Conservation (phyloP, 192 early-diverging fungal species). For the Backusella sp. region DNA sequence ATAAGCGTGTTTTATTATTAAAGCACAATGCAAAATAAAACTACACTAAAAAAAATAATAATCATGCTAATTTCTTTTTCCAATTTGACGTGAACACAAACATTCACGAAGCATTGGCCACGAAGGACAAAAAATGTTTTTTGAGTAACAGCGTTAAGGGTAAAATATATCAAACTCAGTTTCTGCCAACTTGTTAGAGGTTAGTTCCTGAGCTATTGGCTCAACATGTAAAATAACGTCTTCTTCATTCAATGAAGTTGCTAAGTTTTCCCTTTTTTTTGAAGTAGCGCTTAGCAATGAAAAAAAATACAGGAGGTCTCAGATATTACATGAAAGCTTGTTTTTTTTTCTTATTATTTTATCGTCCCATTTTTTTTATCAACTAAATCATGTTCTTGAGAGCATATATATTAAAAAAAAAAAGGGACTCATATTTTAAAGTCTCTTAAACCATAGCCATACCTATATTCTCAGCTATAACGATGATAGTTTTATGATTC, state of each 20-base stretch:
- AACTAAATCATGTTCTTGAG: no score
- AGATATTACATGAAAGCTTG: background rate
- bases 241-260: background rate
- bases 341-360: background rate
- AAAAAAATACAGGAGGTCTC: background rate
- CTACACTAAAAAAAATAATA: background rate
- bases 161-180: background rate
- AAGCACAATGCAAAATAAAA: background rate
- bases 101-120: background rate
- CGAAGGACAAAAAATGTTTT: background rate
- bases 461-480: background rate
- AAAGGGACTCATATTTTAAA: no score
- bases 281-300: background rate
- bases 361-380: background rate
- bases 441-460: background rate
- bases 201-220: background rate
- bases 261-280: background rate
- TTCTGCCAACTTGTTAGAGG: background rate
- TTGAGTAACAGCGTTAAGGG: background rate
- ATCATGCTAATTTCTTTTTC: background rate
- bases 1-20: no score
- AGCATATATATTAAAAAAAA: no score
- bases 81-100: background rate
- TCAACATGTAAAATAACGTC: background rate
- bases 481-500: background rate